Base-by-base conservation (phyloP, 768 basidiomycete species). In the Amanita muscaria region DNA sequence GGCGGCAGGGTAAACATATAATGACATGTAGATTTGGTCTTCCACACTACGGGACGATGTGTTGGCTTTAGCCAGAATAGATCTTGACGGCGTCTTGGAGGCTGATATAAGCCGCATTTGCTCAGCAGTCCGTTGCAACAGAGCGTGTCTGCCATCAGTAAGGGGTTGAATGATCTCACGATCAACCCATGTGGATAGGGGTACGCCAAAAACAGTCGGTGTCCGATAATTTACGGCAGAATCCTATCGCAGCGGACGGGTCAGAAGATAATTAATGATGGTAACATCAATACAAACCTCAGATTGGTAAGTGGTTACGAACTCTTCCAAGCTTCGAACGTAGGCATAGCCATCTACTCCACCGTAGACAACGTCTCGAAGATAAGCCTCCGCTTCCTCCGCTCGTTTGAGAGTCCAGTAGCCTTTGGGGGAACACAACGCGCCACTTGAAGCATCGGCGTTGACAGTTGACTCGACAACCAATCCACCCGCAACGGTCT, bases 311-410 rank as follows among this genome's bases (percentile, higher is more conserved):
- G 33, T 44, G n/a, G 34, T 57, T 24, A 80, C 67, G 50, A 88
- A 89, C 59, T 84, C 80, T 19, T 84, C 85, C 44, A 89, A 53
- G 56, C 87, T 88, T 48, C 81, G 69, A 42, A 81, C 72, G 57
- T 88, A 88, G 4, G 86, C 86, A 21, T 79, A 61, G 1, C 87
- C 86, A 45, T 86, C 83, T 0, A 77, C 68, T 36, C 87, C 85
- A 0, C 87, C 86, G 55, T 88, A 88, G 0, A 88, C 84, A n/a
- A 86, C 56, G 55, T 87, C 82, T 15, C 73, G 63, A 14, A 88
- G 36, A 53, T 81, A 85, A n/a, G 68, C 70, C 60, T 85, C 80
- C 2, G 74, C 83, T 18, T 72, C 68, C n/a, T 59, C 58, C 10
- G 73, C 76, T 4, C 68, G 64, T 39, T 64, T 64, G 10, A 64